Evolutionary conservation across 202 grass and related monocot species (phyloP).

Genomic region (Saccharum hybrid): DNA sequence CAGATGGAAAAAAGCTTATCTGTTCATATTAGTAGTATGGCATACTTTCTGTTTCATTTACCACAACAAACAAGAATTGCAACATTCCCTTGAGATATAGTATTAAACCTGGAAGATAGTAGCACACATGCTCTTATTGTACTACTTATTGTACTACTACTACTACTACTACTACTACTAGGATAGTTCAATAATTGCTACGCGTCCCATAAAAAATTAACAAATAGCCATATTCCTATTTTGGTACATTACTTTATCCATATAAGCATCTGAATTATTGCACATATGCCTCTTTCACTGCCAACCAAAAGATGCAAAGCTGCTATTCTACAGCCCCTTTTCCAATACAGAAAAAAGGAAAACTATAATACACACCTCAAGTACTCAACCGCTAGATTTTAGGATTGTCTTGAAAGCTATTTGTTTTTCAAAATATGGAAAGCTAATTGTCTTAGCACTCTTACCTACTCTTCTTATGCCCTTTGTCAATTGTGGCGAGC

Average conservation of each 20-base stretch:
- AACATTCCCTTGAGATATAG: too few relatives aligned
- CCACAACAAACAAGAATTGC: too few relatives aligned
- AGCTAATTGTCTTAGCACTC: background rate
- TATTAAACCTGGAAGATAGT: too few relatives aligned
- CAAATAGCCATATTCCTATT: background rate
- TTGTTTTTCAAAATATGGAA: background rate
- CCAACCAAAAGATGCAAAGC: constrained; percentile 23
- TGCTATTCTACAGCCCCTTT: background rate
- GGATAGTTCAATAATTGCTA: background rate
- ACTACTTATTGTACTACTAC: too few relatives aligned
- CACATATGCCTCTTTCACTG: background rate
- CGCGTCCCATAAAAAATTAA: constrained; percentile 1
- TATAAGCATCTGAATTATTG: constrained; percentile 16
- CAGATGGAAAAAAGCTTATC: too few relatives aligned
- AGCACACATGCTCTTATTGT: too few relatives aligned
- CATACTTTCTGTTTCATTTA: too few relatives aligned
- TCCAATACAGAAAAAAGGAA: background rate
- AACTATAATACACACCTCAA: background rate
- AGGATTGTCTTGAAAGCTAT: constrained; percentile 33
- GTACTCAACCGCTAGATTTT: background rate
- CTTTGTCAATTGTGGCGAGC: constrained; percentile 50
- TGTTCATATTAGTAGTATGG: too few relatives aligned
- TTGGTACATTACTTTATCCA: background rate
- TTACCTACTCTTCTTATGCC: constrained; percentile 67
- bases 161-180: background rate